These are phyloP conservation scores for Phaeosphaeriaceae sp. DNA, from an alignment of 2,329 filamentous ascomycete species.

Conservation along the genomic window DNA sequence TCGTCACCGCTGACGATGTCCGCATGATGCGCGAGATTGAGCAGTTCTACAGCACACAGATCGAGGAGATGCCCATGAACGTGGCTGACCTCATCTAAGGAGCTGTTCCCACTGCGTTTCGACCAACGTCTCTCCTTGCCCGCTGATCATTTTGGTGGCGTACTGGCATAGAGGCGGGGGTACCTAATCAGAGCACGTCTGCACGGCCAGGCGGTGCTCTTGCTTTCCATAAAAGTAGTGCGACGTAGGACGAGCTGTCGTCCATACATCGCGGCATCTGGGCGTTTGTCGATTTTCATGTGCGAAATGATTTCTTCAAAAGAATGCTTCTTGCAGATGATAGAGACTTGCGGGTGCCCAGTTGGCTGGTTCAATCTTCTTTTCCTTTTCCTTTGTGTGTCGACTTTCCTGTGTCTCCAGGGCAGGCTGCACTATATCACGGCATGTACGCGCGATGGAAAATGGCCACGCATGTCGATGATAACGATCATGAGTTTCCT, in stretches of 20 bases:
- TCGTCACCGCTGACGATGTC: slow-evolving; percentile 98
- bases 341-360: slow-evolving; percentile 45
- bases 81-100: slow-evolving; percentile 63
- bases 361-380: slow-evolving; percentile 41
- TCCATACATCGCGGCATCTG: slow-evolving; percentile 49
- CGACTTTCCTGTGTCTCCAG: slow-evolving; percentile 36
- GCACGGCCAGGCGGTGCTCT: slow-evolving; percentile 39
- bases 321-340: slow-evolving; percentile 44
- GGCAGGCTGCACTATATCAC: slow-evolving; percentile 47
- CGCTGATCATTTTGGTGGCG: slow-evolving; percentile 32
- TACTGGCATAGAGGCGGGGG: slow-evolving; percentile 34
- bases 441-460: slow-evolving; percentile 42
- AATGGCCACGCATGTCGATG: slow-evolving; percentile 44
- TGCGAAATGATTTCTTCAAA: slow-evolving; percentile 50
- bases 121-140: slow-evolving; percentile 34
- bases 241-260: slow-evolving; percentile 41
- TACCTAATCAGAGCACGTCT: slow-evolving; percentile 43
- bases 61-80: slow-evolving; percentile 99
- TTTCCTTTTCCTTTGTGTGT: slow-evolving; percentile 43
- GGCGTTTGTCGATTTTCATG: slow-evolving; percentile 51
- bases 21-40: slow-evolving; percentile 99
- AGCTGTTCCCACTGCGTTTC: slow-evolving; percentile 32
- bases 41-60: slow-evolving; percentile 99
- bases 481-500: slow-evolving; percentile 51
- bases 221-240: slow-evolving; percentile 45